Evolutionary conservation across 108 stramenopile species (phyloP).

Genomic region (Skeletonema potamos): DNA sequence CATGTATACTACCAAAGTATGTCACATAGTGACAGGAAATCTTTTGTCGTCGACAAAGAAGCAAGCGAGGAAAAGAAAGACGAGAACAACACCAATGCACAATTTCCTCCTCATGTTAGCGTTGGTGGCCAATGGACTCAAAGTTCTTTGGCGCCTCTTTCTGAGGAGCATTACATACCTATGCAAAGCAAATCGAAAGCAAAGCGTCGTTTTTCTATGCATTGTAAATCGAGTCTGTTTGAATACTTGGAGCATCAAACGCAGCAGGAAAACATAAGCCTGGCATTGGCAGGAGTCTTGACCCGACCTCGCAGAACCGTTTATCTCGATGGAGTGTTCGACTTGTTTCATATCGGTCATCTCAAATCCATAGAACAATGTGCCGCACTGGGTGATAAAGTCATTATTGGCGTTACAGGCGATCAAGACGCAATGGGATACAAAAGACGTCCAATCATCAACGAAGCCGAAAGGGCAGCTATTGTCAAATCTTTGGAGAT

Average conservation of each 20-base stretch:
- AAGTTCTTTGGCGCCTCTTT: conserved; percentile 40
- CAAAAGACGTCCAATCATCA: conserved; percentile 66
- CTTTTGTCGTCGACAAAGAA: background rate
- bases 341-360: conserved; percentile 80
- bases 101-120: conserved; percentile 34
- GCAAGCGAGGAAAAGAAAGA: conserved; percentile 9
- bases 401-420: conserved; percentile 73
- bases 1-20: conserved; percentile 64
- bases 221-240: conserved; percentile 32
- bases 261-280: conserved; percentile 22
- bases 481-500: conserved; percentile 50
- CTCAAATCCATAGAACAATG: conserved; percentile 69
- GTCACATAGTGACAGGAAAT: conserved; percentile 29
- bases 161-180: conserved; percentile 68
- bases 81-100: background rate
- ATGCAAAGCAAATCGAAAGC: conserved; percentile 59
- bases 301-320: conserved; percentile 43
- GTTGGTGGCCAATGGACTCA: conserved; percentile 62
- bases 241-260: conserved; percentile 45
- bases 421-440: conserved; percentile 70
- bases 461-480: conserved; percentile 54
- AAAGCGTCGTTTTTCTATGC: conserved; percentile 48
- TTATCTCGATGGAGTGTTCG: conserved; percentile 80
- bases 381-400: conserved; percentile 43
- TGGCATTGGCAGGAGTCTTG: conserved; percentile 1